These are phyloP conservation scores for Colletotrichum sidae DNA, from an alignment of 2,329 filamentous ascomycete species.

Conservation along the genomic window DNA sequence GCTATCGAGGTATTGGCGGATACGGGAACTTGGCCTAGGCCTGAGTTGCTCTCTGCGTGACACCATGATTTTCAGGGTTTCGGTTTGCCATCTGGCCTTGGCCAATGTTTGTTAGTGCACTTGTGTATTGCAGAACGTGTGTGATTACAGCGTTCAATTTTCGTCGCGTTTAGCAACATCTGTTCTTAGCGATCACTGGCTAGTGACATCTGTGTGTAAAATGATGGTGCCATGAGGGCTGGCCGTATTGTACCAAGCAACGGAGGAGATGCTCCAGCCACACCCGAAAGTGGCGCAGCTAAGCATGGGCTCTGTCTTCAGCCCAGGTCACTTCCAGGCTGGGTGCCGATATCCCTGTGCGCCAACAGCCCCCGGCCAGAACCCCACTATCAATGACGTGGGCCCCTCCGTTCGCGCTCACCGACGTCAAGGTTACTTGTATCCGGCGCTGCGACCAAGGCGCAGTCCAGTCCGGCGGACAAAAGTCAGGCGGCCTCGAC, in stretches of 20 bases:
- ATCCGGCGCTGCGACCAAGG: conserved; percentile 30
- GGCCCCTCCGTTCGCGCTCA: conserved; percentile 11
- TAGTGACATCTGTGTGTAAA: not conserved
- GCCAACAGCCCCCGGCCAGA: not conserved
- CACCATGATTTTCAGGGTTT: conserved; percentile 37
- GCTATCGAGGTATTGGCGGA: conserved; percentile 37
- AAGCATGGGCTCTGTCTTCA: not conserved
- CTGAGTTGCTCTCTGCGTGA: conserved; percentile 29
- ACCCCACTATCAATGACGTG: conserved; percentile 37
- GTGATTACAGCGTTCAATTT: conserved; percentile 4
- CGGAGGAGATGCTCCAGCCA: conserved; percentile 25
- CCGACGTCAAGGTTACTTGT: conserved; percentile 29
- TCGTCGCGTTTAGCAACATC: no score
- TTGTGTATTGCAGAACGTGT: conserved; percentile 30
- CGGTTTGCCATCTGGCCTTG: conserved; percentile 23
- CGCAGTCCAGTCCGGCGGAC: conserved; percentile 7
- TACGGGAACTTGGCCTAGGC: conserved; percentile 24
- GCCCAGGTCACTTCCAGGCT: no score
- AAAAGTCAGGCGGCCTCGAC: conserved; percentile 23
- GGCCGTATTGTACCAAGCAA: conserved; percentile 31
- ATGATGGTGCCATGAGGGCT: not conserved
- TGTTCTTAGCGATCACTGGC: no score
- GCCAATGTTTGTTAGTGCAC: conserved; percentile 31
- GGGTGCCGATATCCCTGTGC: no score
- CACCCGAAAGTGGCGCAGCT: conserved; percentile 33